These are phyloP conservation scores for Trypanosoma boissoni DNA, from an alignment of 208 protist genomes.

Conservation along the genomic window DNA sequence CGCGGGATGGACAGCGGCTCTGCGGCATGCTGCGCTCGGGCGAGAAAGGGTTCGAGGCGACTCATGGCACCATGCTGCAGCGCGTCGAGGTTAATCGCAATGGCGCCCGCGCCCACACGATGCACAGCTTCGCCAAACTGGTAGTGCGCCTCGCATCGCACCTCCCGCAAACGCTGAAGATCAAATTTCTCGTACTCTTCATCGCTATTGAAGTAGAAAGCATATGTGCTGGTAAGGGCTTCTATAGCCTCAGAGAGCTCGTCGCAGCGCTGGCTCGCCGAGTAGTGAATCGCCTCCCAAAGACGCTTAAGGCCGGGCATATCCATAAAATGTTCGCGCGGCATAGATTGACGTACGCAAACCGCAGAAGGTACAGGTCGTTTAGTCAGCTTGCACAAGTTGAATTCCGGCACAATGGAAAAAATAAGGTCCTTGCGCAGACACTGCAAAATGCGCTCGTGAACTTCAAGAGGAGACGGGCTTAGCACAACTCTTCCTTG, in stretches of 20 bases:
- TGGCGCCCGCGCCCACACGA: conserved; percentile 5
- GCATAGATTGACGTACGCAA: not conserved
- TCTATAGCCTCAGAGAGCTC: conserved; percentile 8
- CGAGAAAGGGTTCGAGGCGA: conserved; percentile 5
- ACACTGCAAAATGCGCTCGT: conserved; percentile 13
- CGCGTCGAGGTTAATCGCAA: conserved; percentile 9
- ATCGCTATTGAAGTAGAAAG: conserved; percentile 14
- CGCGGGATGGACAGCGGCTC: not conserved
- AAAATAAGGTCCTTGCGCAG: conserved; percentile 21
- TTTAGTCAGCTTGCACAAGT: conserved; percentile 15
- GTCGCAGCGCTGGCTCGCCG: conserved; percentile 17
- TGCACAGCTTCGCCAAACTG: not conserved
- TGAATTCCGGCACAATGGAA: conserved; percentile 19
- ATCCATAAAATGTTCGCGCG: conserved; percentile 10
- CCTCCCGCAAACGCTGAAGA: not conserved
- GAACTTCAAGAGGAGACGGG: conserved; percentile 11
- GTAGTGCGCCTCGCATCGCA: not conserved
- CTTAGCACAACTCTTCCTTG: not conserved
- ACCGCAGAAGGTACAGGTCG: not conserved
- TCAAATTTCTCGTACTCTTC: conserved; percentile 1
- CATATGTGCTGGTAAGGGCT: conserved; percentile 12
- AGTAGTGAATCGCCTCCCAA: conserved; percentile 18
- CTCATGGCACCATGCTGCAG: conserved; percentile 4
- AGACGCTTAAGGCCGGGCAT: conserved; percentile 2
- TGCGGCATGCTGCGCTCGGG: not conserved